phyloP scores from a whole-genome alignment of 495 filamentous ascomycete genomes.

The Aspergillus nanangensis region DNA sequence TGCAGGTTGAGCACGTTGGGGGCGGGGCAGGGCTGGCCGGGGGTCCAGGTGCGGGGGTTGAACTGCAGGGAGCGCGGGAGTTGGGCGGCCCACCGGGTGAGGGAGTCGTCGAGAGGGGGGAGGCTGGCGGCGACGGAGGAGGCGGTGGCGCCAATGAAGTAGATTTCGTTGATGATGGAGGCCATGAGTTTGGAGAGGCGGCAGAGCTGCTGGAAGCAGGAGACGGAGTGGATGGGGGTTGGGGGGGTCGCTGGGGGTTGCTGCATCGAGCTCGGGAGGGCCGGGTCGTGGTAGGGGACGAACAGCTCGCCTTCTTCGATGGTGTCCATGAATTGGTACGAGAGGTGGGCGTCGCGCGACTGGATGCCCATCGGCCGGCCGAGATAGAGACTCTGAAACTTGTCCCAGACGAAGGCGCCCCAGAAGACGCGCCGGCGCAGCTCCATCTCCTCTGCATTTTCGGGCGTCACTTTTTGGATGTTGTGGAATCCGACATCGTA shows the following conservation, averaged over 20 bases:
- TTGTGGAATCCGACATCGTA: neutral
- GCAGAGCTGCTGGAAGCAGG: conserved; percentile 18
- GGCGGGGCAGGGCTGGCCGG: conserved; percentile 5
- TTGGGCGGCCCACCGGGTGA: conserved; percentile 15
- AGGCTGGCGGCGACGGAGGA: conserved; percentile 2
- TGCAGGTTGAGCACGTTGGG: conserved; percentile 13
- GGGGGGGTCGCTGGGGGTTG: neutral
- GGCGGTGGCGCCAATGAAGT: conserved; percentile 21
- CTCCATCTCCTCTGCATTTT: conserved; percentile 24
- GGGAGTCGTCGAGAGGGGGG: conserved; percentile 9
- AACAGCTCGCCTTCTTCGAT: conserved; percentile 24
- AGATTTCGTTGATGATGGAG: conserved; percentile 21
- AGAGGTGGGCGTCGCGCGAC: conserved; percentile 12
- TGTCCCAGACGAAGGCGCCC: conserved; percentile 34
- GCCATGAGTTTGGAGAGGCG: conserved; percentile 21
- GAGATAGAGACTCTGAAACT: conserved; percentile 28
- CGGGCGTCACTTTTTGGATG: conserved; percentile 7
- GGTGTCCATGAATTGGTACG: conserved; percentile 16
- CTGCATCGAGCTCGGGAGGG: neutral
- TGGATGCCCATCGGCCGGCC: conserved; percentile 19
- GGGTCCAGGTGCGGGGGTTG: conserved; percentile 2
- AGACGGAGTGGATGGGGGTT: conserved; percentile 14
- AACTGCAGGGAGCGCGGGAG: conserved; percentile 19
- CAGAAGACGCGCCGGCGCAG: conserved; percentile 31
- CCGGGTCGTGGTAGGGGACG: conserved; percentile 1